Evolutionary conservation across 495 filamentous ascomycete genomes (phyloP).

Genomic region (Corynascus novoguineensis): DNA sequence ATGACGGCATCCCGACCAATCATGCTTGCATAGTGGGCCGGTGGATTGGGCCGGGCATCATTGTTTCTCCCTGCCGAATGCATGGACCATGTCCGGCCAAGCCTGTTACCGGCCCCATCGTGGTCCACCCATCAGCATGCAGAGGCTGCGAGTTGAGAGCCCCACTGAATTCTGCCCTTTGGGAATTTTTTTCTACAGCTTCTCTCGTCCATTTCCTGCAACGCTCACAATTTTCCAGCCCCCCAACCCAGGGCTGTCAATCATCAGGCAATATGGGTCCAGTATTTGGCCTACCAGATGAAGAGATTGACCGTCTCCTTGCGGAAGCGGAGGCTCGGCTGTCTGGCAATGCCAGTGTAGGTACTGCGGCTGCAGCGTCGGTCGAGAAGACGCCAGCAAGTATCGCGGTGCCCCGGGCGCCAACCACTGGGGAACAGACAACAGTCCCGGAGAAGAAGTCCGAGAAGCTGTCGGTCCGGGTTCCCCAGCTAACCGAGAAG

Average conservation of each 20-base stretch:
- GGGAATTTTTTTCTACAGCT: slow-evolving; percentile 12
- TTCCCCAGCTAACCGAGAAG: slow-evolving; percentile 37
- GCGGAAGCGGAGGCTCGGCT: slow-evolving; percentile 31
- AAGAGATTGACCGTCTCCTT: slow-evolving; percentile 30
- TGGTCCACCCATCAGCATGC: not conserved
- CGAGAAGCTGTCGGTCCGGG: slow-evolving; percentile 36
- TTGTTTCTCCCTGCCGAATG: slow-evolving; percentile 22
- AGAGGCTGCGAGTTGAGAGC: not conserved
- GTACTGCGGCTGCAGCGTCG: slow-evolving; percentile 11
- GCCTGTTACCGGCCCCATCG: not conserved
- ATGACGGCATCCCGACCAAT: slow-evolving; percentile 25
- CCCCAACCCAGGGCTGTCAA: not conserved
- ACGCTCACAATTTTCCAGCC: not conserved
- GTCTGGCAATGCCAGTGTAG: slow-evolving; percentile 17
- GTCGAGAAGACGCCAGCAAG: slow-evolving; percentile 8
- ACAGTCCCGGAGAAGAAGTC: slow-evolving; percentile 20
- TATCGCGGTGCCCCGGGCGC: slow-evolving; percentile 12
- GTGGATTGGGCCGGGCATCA: slow-evolving; percentile 18
- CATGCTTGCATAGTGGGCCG: not conserved
- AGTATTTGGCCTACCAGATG: slow-evolving; percentile 23
- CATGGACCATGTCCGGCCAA: not conserved
- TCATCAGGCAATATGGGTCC: slow-evolving; percentile 17
- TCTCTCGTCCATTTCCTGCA: not conserved
- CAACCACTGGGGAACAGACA: slow-evolving; percentile 24
- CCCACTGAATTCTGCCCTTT: slow-evolving; percentile 13